Evolutionary conservation across 2,329 filamentous ascomycete genomes (phyloP), one percentile per base, ranked within the genome.

Genomic region (Ceratocystiopsis minuta): DNA sequence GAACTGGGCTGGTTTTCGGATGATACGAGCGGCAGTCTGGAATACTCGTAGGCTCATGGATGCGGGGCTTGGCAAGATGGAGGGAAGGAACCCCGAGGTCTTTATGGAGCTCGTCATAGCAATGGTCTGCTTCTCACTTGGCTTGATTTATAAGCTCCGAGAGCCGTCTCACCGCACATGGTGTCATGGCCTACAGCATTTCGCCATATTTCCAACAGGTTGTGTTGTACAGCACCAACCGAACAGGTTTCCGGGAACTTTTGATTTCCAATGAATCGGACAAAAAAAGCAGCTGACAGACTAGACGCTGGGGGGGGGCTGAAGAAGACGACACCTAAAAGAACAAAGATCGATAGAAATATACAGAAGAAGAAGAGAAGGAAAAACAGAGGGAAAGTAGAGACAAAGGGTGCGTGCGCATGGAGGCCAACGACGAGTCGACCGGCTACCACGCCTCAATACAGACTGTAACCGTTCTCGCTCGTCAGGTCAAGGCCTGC

Each of bases 401-500:
- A 35, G 34, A 35, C 4, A 4, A 16, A 17, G 4, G 20, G 4
- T 20, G n/a, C n/a, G n/a, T n/a, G n/a, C 24, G 24, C 24, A 12
- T 31, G 24, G 24, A 31, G 6, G 31, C 11, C 31, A 11, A 14
- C 31, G 5, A 14, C 31, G n/a, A n/a, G 31, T 32, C 11, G 11
- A 34, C 20, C n/a, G 36, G 28, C 32, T n/a, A 15, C 16, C 36
- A 33, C 18, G 20, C 14, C 18, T 49, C 40, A 54, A 43, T 54
- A 54, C 16, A 52, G 43, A 16, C 43, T 45, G 39, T 53, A 57
- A 14, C 56, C 55, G 16, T 53, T 43, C n/a, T 43, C 46, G 36
- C 53, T 55, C 45, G 54, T 52, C 43, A 57, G 43, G 13, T 50
- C 48, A 45, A 58, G 28, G 16, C 54, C 55, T 11, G 46, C 38